Evolutionary conservation across 2,329 filamentous ascomycete species (phyloP), one percentile per base, ranked within the genome.

Genomic region (Cryphonectria radicalis): DNA sequence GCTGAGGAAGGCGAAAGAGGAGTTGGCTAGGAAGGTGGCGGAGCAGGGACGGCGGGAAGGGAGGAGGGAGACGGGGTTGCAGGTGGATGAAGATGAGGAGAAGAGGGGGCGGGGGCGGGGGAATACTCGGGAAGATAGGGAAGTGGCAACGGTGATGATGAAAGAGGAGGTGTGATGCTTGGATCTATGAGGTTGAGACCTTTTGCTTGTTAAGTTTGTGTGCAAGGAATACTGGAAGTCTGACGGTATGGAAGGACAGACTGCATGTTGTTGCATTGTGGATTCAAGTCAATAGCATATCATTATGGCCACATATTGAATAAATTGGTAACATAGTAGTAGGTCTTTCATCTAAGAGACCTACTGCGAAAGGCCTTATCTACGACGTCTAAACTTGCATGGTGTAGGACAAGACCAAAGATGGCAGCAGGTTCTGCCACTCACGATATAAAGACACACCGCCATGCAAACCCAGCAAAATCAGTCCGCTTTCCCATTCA

Each of bases 1-100:
- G 63, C 77, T 92, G 69, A 82, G 82, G 68, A 80, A 86, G 78
- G 80, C 82, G 70, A 89, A 86, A 75, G 82, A 82, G 40, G 83
- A 86, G 74, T 79, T 85, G 80, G 77, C 81, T 68, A 77, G 78
- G 17, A 81, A 77, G 69, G 79, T 80, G 11, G 81, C 84, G 55
- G 81, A 82, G 63, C 77, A 82, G 73, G 77, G 77, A 37, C 71
- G 50, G 17, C 70, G 64, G 57, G 42, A 57, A 4, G 55, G 28
- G 22, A 42, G 6, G 35, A 53, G 50, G 17, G 42, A 35, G 11
- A 7, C 10, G 11, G 43, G 22, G 19, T 37, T 19, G 22, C 42
- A 13, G n/a, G 4, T 17, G 60, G 35, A 43, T 28, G 35, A 8
- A 1, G 35, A 60, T 25, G 35, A 17, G 22, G 37, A 57, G 35